Conservation (phyloP, 768 basidiomycete species). For the Pholiota microspora region DNA sequence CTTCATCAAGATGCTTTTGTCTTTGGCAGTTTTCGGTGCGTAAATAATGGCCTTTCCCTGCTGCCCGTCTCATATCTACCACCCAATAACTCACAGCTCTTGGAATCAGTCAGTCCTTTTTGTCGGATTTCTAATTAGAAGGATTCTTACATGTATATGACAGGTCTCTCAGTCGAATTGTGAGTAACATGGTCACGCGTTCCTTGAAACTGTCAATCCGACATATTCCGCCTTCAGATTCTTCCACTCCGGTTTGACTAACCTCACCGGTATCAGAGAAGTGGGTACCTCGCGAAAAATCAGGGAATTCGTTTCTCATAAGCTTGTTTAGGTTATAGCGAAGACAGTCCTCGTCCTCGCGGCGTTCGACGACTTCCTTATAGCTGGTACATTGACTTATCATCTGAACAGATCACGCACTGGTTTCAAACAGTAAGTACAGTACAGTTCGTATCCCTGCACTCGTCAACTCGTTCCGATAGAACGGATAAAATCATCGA, state of each 20-base stretch:
- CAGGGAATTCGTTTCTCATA: neutral
- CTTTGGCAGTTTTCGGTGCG: slow-evolving; percentile 1
- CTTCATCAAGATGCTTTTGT: neutral
- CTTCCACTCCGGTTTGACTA: neutral
- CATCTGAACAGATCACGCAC: slow-evolving; percentile 6
- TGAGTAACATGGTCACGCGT: neutral
- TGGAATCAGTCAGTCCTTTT: neutral
- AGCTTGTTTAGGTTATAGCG: slow-evolving; percentile 1
- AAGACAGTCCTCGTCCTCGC: slow-evolving; percentile 1
- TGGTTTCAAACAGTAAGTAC: slow-evolving; percentile 8
- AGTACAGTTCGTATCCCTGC: no score
- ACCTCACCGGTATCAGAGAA: neutral
- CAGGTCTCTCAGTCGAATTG: slow-evolving; percentile 7
- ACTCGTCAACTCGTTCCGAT: neutral
- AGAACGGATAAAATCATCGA: slow-evolving; percentile 12
- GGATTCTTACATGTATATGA: no score
- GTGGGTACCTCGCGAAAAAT: neutral
- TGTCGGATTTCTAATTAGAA: no score
- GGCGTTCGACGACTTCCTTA: slow-evolving; percentile 2
- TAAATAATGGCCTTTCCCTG: neutral
- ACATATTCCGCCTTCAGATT: neutral
- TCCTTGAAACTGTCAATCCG: no score
- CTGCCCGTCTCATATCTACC: neutral
- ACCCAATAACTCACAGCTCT: neutral
- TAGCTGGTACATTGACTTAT: slow-evolving; percentile 5